Conservation (phyloP, 2,329 filamentous ascomycete species). For the Dactylonectria macrodidyma region DNA sequence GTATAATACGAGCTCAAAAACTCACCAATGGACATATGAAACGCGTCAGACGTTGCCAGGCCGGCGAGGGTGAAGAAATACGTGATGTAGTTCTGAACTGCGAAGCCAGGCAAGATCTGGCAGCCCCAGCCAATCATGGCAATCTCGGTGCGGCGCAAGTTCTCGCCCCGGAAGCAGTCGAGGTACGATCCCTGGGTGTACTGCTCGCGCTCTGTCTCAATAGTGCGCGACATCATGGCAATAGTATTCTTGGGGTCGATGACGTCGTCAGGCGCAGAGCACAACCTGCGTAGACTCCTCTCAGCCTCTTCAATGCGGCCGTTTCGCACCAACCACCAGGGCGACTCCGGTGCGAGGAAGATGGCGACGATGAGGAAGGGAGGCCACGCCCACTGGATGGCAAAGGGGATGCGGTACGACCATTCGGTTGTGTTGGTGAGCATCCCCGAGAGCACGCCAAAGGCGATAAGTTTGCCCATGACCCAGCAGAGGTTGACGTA, state of each 20-base stretch:
- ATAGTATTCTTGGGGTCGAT: conserved; percentile 32
- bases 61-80: conserved; percentile 62
- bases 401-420: conserved; percentile 23
- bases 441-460: conserved; percentile 52
- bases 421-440: conserved; percentile 31
- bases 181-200: conserved; percentile 47
- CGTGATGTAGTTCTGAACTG: conserved; percentile 55
- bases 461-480: conserved; percentile 54
- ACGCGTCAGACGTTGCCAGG: conserved; percentile 52
- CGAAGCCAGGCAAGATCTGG: conserved; percentile 55
- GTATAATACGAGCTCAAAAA: conserved; percentile 19
- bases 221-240: conserved; percentile 35
- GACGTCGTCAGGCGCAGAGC: conserved; percentile 17
- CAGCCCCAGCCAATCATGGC: conserved; percentile 52
- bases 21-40: conserved; percentile 54
- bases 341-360: conserved; percentile 26
- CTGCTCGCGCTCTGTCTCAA: conserved; percentile 30
- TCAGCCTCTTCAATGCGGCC: conserved; percentile 18
- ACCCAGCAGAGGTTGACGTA: conserved; percentile 29
- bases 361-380: conserved; percentile 20
- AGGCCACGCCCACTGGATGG: conserved; percentile 25
- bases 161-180: conserved; percentile 63
- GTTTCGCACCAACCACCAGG: conserved; percentile 22
- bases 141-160: conserved; percentile 61
- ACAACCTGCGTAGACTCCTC: conserved; percentile 11